Evolutionary conservation across 2,329 filamentous ascomycete species (phyloP).

Genomic region (Cladophialophora immunda): DNA sequence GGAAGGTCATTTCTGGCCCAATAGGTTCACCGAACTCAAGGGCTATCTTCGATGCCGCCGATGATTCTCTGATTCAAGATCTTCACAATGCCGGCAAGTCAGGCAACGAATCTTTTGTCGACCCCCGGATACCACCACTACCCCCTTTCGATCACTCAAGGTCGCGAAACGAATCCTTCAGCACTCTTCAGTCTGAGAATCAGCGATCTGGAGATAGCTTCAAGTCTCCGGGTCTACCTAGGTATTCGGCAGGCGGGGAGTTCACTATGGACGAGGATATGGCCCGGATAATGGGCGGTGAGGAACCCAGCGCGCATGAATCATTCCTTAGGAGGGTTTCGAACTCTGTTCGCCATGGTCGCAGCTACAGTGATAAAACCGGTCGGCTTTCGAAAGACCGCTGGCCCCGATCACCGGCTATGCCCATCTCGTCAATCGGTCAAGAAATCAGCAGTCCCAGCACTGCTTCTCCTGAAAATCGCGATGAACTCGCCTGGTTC

Average conservation of each 20-base stretch:
- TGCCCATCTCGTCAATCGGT: constrained; percentile 46
- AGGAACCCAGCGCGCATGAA: constrained; percentile 71
- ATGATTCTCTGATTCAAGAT: constrained; percentile 30
- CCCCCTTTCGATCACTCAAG: constrained; percentile 57
- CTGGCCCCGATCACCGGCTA: constrained; percentile 74
- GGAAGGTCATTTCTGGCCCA: constrained; percentile 52
- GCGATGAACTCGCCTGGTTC: constrained; percentile 72
- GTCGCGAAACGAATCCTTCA: constrained; percentile 59
- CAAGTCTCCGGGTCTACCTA: constrained; percentile 72
- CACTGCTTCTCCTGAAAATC: constrained; percentile 63
- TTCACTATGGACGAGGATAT: constrained; percentile 97
- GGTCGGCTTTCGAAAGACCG: constrained; percentile 68
- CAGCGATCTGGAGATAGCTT: constrained; percentile 55
- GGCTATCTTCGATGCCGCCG: constrained; percentile 53
- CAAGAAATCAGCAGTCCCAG: constrained; percentile 78
- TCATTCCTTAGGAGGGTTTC: constrained; percentile 89
- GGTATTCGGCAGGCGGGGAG: constrained; percentile 80
- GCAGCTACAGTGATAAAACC: constrained; percentile 79
- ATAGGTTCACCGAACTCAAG: constrained; percentile 53
- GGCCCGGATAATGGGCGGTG: constrained; percentile 82
- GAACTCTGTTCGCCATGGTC: constrained; percentile 90
- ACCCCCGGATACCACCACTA: constrained; percentile 64
- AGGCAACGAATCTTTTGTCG: constrained; percentile 64
- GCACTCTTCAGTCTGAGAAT: constrained; percentile 50
- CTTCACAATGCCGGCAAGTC: constrained; percentile 29